phyloP scores from a whole-genome alignment of 2,329 filamentous ascomycete genomes.

The Magnaporthiopsis incrustans region DNA sequence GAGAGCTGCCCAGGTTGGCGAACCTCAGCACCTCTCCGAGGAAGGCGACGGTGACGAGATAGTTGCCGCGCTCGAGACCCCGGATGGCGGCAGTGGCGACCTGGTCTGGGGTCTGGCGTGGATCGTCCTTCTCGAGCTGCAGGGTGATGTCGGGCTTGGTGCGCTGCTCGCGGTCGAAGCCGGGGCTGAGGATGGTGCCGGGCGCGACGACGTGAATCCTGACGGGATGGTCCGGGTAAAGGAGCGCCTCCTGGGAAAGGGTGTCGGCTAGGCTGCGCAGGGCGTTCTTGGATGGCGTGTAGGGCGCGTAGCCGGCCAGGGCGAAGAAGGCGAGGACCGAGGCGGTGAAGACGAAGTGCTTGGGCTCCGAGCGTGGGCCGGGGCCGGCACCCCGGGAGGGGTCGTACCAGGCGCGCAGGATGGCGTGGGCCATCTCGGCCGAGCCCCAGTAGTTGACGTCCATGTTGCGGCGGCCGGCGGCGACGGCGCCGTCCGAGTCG shows the following conservation, averaged over 20 bases:
- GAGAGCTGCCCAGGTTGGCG: constrained; percentile 43
- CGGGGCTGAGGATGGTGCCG: constrained; percentile 71
- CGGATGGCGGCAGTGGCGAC: constrained; percentile 64
- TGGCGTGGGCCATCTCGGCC: constrained; percentile 77
- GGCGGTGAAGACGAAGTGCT: constrained; percentile 83
- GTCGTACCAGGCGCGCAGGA: constrained; percentile 59
- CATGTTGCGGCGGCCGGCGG: constrained; percentile 69
- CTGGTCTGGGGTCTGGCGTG: constrained; percentile 66
- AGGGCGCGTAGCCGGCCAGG: constrained; percentile 74
- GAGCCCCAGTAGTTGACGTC: constrained; percentile 87
- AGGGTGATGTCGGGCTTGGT: constrained; percentile 75
- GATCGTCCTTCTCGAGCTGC: constrained; percentile 75
- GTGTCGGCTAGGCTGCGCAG: constrained; percentile 77
- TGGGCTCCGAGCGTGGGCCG: constrained; percentile 40
- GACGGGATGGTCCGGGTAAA: constrained; percentile 69
- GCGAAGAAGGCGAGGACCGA: constrained; percentile 69
- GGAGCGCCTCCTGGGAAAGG: constrained; percentile 71
- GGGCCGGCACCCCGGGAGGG: constrained; percentile 32
- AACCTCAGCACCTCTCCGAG: constrained; percentile 67
- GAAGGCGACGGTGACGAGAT: constrained; percentile 68
- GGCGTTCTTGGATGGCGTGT: constrained; percentile 78
- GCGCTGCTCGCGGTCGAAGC: constrained; percentile 65
- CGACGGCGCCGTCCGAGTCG: constrained; percentile 64
- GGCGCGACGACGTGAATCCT: constrained; percentile 77
- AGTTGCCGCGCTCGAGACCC: constrained; percentile 73